Evolutionary conservation across 768 basidiomycete genomes (phyloP).

Genomic region (Suillus paluster): DNA sequence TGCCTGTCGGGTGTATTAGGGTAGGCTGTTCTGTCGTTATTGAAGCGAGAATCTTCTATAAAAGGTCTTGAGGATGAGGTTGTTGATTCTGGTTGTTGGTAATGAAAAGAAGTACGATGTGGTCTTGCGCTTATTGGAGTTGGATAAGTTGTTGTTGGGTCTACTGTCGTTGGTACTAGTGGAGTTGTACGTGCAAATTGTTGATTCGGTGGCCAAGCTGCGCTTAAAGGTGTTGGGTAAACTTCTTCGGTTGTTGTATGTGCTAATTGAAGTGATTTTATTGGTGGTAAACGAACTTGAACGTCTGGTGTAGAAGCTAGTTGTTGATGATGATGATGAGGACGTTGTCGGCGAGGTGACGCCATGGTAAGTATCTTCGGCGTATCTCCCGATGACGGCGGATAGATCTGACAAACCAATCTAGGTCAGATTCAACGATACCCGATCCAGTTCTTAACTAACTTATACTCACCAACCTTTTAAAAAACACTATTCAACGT

Average conservation of each 20-base stretch:
- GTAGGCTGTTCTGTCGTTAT: conserved; percentile 17
- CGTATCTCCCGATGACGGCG: conserved; percentile 72
- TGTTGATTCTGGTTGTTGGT: conserved; percentile 23
- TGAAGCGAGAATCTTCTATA: conserved; percentile 19
- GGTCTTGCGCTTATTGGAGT: conserved; percentile 13
- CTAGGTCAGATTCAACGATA: not conserved
- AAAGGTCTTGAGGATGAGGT: no score
- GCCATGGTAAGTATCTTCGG: conserved; percentile 45
- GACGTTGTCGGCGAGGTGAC: not conserved
- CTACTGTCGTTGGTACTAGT: conserved; percentile 24
- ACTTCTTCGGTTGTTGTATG: conserved; percentile 17
- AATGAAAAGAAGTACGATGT: conserved; percentile 20
- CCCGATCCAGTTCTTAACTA: conserved; percentile 6
- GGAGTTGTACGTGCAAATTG: conserved; percentile 32
- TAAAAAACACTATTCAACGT: no score
- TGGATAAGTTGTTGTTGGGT: not conserved
- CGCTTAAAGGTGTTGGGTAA: conserved; percentile 23
- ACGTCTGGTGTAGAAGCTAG: no score
- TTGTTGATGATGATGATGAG: no score
- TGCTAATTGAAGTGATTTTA: conserved; percentile 27
- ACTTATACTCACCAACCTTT: no score
- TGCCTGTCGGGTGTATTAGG: not conserved
- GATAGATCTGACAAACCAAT: conserved; percentile 33
- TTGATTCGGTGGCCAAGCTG: conserved; percentile 17
- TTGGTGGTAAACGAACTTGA: conserved; percentile 3